Conservation (phyloP, 2,329 filamentous ascomycete species). For the Talaromyces sp. region DNA sequence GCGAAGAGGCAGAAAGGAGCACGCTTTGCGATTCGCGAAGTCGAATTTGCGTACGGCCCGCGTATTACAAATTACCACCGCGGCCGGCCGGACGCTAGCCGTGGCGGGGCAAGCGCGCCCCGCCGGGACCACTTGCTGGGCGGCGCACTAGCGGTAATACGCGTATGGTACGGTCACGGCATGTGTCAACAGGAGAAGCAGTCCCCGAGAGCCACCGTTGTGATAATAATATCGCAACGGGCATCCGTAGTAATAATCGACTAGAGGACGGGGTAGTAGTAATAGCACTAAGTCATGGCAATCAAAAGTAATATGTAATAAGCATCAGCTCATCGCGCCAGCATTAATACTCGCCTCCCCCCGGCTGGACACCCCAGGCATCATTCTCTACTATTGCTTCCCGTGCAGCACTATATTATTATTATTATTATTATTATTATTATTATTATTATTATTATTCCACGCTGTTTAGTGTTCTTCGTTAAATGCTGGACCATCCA, state of each 20-base stretch:
- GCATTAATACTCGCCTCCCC: background rate
- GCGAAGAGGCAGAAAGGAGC: background rate
- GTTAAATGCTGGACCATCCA: background rate
- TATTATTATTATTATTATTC: background rate
- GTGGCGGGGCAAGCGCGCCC: background rate
- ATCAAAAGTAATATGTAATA: background rate
- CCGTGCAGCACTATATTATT: background rate
- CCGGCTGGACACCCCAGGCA: background rate
- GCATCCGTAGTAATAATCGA: background rate
- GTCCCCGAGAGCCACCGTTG: background rate
- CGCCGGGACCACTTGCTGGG: background rate
- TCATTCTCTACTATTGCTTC: background rate
- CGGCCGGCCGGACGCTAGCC: background rate
- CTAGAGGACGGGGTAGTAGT: background rate
- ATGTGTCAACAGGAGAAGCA: background rate
- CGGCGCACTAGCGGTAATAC: background rate
- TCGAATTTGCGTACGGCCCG: background rate
- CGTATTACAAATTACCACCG: background rate
- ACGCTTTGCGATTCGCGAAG: background rate
- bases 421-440: no score
- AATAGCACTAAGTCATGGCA: background rate
- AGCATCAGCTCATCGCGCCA: background rate
- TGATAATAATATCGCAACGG: background rate
- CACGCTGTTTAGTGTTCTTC: background rate
- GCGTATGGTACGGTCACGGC: background rate